Evolutionary conservation across 2,329 filamentous ascomycete genomes (phyloP).

Genomic region (Anthostomella pinea): DNA sequence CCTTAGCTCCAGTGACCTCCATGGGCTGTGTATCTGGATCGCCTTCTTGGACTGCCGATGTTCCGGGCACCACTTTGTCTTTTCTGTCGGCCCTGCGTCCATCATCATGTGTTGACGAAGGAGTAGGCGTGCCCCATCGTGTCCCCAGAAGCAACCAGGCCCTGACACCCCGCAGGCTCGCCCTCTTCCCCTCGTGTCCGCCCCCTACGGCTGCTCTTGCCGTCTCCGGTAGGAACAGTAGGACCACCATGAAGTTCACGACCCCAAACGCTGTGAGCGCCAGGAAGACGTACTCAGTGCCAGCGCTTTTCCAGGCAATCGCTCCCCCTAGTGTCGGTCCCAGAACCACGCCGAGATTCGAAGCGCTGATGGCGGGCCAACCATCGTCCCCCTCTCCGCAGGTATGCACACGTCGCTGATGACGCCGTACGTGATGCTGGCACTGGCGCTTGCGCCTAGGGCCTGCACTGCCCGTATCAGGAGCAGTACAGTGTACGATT

Average conservation of each 20-base stretch:
- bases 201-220: conserved; percentile 4
- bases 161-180: no score
- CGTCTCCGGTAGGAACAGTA: conserved; percentile 5
- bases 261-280: conserved; percentile 2
- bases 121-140: no score
- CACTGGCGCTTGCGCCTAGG: conserved; percentile 2
- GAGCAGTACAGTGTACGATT: conserved; percentile 2
- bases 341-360: conserved; percentile 2
- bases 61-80: no score
- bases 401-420: conserved; percentile 4
- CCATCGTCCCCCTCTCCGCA: conserved; percentile 3
- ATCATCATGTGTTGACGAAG: no score
- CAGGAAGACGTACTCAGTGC: conserved; percentile 4
- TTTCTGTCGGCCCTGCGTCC: no score
- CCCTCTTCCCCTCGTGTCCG: conserved; percentile 1
- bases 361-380: conserved; percentile 4
- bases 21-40: no score
- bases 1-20: no score
- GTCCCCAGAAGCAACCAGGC: no score
- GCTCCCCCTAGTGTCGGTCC: conserved; percentile 1
- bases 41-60: no score
- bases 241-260: not conserved
- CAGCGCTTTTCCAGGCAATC: conserved; percentile 2
- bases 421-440: conserved; percentile 5
- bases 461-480: conserved; percentile 2